Base-by-base conservation (phyloP, 331 rosid genomes). In the Rosa hybrid region DNA sequence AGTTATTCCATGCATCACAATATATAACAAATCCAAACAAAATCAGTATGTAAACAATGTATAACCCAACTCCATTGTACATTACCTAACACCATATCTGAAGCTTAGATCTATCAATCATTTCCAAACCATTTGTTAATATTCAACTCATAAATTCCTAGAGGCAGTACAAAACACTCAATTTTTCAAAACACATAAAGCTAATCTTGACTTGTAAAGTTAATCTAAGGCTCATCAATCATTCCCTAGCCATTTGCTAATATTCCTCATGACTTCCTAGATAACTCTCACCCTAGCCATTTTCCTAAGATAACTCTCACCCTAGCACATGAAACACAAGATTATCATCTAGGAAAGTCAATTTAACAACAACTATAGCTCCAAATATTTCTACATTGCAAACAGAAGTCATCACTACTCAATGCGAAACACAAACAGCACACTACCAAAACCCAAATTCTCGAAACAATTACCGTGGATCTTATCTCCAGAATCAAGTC, bases 401-500 rank as follows among this genome's bases (percentile, higher is more conserved):
- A n/a, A 49, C 25, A 60, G 2, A 3, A 44, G 18, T 41, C 14
- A 45, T 54, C 60, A 34, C 5, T 14, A 27, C 14, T 54, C 3
- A 54, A 54, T 6, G 11, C 45, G 39, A 18, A 50, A 49, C 53
- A 17, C 18, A 20, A 65, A 49, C 53, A 49, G 13, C 53, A 49
- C 53, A 18, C 21, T 1, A 53, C 3, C 13, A n/a, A n/a, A 57
- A 4, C 11, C 4, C 8, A 57, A 57, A 8, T 1, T 11, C 67
- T 60, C 38, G 39, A 21, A 62, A 25, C 30, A 3, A 25, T 12
- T 25, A 62, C 69, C 69, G 1, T 12, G 1, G 0, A 63, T 27
- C 77, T 86, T 82, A 62, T 84, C 80, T 2, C 79, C 81, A 85
- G 87, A 86, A 65, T 90, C 90, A 57, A 86, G 82, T 12, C 56